Percentiles rank a stretch among this genome's conserved stretches.
Evolutionary conservation across 177 flowering plant species (phyloP).

Genomic region (Tripterygium wilfordii): DNA sequence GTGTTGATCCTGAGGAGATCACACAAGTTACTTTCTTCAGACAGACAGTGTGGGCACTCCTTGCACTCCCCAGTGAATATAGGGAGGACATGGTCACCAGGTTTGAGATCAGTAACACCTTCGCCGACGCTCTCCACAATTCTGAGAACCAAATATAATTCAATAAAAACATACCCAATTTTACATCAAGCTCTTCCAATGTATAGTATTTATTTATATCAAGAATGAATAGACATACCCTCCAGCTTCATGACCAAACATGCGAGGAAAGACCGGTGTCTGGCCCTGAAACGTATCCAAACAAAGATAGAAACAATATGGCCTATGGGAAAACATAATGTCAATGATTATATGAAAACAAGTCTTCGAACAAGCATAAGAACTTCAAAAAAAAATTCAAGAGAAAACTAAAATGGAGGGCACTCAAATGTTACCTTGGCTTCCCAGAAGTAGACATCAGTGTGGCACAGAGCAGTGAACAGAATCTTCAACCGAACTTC

Average conservation of each 20-base stretch:
- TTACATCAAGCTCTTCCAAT: background rate
- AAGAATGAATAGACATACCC: background rate
- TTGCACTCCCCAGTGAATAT: conserved; percentile 32
- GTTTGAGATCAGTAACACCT: conserved; percentile 23
- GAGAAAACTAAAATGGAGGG: no score
- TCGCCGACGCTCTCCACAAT: conserved; percentile 30
- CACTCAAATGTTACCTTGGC: no score
- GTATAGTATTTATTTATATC: background rate
- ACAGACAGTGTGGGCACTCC: conserved; percentile 30
- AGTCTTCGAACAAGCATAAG: no score
- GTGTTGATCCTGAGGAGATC: conserved; percentile 27
- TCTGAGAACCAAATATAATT: conserved; percentile 12
- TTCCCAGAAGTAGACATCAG: conserved; percentile 9
- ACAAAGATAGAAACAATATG: background rate
- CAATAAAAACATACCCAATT: background rate
- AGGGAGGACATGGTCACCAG: conserved; percentile 20
- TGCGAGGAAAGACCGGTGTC: conserved; percentile 1
- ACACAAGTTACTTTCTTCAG: conserved; percentile 34
- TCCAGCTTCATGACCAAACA: conserved; percentile 4
- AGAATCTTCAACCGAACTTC: conserved; percentile 6
- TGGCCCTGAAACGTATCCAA: background rate
- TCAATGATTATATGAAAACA: no score
- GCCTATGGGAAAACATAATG: no score
- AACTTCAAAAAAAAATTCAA: no score
- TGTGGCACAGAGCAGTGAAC: conserved; percentile 2